A percentile compares a stretch with the other conserved stretches of the same genome.
Conservation (phyloP, 768 basidiomycete genomes). For the Exidia glandulosa region DNA sequence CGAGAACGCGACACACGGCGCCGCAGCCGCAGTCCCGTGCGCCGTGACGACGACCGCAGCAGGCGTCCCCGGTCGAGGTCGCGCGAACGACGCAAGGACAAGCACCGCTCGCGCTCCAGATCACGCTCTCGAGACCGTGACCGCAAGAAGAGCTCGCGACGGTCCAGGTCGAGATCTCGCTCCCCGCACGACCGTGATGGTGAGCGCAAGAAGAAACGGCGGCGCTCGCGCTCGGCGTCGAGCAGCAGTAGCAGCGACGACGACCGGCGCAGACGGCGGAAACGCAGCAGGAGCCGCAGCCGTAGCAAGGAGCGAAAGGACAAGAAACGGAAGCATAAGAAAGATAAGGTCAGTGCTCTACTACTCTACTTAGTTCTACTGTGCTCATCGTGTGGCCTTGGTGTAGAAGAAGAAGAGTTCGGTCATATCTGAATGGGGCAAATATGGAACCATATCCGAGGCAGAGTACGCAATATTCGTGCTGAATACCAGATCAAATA, state of each 20-base stretch:
- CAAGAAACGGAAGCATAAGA: constrained; percentile 63
- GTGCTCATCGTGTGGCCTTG: not conserved
- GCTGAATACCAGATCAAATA: not conserved
- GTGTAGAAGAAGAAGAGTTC: constrained; percentile 46
- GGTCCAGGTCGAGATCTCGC: constrained; percentile 31
- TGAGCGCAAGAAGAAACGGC: constrained; percentile 30
- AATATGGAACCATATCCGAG: constrained; percentile 79
- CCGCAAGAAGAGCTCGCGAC: constrained; percentile 24
- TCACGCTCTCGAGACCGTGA: not conserved
- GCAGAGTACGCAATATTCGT: constrained; percentile 51
- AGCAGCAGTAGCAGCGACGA: constrained; percentile 33
- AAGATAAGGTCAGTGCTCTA: constrained; percentile 34
- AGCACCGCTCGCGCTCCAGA: not conserved
- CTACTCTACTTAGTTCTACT: constrained; percentile 2
- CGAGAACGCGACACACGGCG: no score
- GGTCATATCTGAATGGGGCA: constrained; percentile 71
- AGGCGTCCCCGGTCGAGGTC: no score
- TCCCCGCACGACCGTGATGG: constrained; percentile 11
- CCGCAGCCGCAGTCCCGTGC: no score
- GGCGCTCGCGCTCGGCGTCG: constrained; percentile 5
- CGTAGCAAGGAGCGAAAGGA: constrained; percentile 24
- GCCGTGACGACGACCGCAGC: no score
- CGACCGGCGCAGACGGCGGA: constrained; percentile 29
- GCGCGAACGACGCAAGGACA: no score
- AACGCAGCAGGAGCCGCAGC: constrained; percentile 12